Conservation (phyloP, 2,329 filamentous ascomycete species). For the Zelopaecilomyces penicillatus region DNA sequence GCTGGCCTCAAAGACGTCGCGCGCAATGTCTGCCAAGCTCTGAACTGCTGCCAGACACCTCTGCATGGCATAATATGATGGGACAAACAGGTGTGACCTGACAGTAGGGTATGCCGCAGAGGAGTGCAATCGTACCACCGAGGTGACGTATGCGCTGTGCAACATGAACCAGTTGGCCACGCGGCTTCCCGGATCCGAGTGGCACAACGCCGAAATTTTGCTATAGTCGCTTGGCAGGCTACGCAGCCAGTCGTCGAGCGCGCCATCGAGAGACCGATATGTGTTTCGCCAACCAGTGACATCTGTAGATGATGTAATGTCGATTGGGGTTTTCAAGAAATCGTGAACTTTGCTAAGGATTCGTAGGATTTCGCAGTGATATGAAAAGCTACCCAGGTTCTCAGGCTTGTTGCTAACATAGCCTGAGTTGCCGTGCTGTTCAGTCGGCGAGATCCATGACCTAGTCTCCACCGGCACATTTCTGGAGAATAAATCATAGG, state of each 20-base stretch:
- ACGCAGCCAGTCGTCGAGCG: slow-evolving; percentile 34
- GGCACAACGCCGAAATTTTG: slow-evolving; percentile 36
- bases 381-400: slow-evolving; percentile 36
- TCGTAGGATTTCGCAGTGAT: slow-evolving; percentile 36
- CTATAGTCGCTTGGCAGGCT: slow-evolving; percentile 36
- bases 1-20: slow-evolving; percentile 35
- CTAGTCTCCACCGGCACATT: slow-evolving; percentile 35
- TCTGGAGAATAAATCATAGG: slow-evolving; percentile 36
- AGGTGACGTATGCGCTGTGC: slow-evolving; percentile 36
- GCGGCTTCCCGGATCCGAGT: slow-evolving; percentile 35
- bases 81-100: slow-evolving; percentile 32
- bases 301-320: slow-evolving; percentile 28
- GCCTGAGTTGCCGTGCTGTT: slow-evolving; percentile 16
- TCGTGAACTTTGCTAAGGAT: slow-evolving; percentile 35
- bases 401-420: slow-evolving; percentile 30
- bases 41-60: slow-evolving; percentile 35
- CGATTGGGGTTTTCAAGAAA: slow-evolving; percentile 32
- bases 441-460: slow-evolving; percentile 17
- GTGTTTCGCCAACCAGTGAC: slow-evolving; percentile 33
- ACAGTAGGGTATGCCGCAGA: slow-evolving; percentile 34
- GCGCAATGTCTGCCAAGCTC: slow-evolving; percentile 34
- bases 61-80: slow-evolving; percentile 37
- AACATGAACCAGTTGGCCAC: slow-evolving; percentile 41
- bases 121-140: slow-evolving; percentile 35
- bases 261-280: slow-evolving; percentile 29